Evolutionary conservation across 495 filamentous ascomycete species (phyloP).

Genomic region (Thermothielavioides terrestris): DNA sequence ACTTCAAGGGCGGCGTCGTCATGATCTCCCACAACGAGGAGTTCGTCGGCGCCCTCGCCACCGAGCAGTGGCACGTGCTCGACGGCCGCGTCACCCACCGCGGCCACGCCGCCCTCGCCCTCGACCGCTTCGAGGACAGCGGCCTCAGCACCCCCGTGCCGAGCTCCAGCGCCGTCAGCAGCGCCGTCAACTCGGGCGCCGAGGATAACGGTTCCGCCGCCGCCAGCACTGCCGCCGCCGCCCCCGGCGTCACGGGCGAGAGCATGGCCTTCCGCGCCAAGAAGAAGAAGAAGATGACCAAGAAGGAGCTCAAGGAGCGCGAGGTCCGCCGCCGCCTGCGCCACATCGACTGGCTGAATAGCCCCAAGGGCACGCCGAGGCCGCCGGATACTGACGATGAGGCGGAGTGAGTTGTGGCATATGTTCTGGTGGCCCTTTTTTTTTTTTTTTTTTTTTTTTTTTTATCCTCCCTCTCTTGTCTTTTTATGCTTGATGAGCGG

Average conservation of each 20-base stretch:
- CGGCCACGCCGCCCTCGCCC: constrained; percentile 58
- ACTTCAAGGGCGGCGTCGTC: constrained; percentile 95
- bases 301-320: constrained; percentile 87
- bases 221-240: too few relatives aligned
- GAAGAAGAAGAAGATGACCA: constrained; percentile 98
- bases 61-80: constrained; percentile 89
- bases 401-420: constrained; percentile 33
- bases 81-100: constrained; percentile 81
- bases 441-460: background rate
- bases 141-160: too few relatives aligned
- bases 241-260: constrained; percentile 26
- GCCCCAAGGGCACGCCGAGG: constrained; percentile 69
- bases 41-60: constrained; percentile 89
- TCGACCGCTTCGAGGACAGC: constrained; percentile 77
- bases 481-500: too few relatives aligned
- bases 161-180: too few relatives aligned
- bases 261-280: constrained; percentile 80
- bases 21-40: constrained; percentile 99
- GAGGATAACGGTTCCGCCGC: constrained; percentile 54
- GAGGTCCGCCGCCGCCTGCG: constrained; percentile 81
- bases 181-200: constrained; percentile 71
- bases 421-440: too few relatives aligned
- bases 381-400: constrained; percentile 75
- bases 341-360: constrained; percentile 90
- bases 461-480: too few relatives aligned